Evolutionary conservation across 192 early-diverging fungal species (phyloP), one percentile per base, ranked within the genome.

Genomic region (Piromyces sp.): DNA sequence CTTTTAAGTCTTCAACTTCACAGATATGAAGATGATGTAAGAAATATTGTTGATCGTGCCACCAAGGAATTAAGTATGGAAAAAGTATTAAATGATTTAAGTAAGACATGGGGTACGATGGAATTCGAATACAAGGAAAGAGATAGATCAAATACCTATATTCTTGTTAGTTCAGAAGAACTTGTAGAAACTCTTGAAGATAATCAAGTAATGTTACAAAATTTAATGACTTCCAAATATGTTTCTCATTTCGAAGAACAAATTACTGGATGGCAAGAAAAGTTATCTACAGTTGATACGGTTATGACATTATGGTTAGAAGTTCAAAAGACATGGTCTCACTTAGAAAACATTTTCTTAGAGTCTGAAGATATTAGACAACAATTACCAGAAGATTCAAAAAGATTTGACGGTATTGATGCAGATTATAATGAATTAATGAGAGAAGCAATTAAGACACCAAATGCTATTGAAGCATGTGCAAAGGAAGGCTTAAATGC

Each of bases 131-230:
- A 92, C 84, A 90, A 92, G 82, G 83, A 87, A 29, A 89, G 91
- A 83, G 90, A 91, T 81, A 78, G 86, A 42, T 86, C 89, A 13
- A 83, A 88, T 30, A 92, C 91, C 0, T 79, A 82, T 22, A 82
- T 91, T 26, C 84, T 92, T 22, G 81, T 85, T 22, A 88, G 88
- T 28, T 92, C 91, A 6, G 91, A 92, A 84, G 91, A 91, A 83
- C 85, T 92, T 14, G 87, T 92, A 15, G 91, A 92, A 81, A 92
- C 91, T 3, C 82, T 92, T 4, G 91, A 92, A 85, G 91, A 92
- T 83, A 92, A 92, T 80, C 91, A 92, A 81, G 91, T 92, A 58
- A 90, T 92, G 91, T 84, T 92, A 30, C 91, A 92, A 82, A 92
- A 87, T 78, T 91, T 92, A 90, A 92, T 92, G 91, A 86, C 88